phyloP scores from a whole-genome alignment of 495 filamentous ascomycete species.

The Lasiosphaeria miniovina region DNA sequence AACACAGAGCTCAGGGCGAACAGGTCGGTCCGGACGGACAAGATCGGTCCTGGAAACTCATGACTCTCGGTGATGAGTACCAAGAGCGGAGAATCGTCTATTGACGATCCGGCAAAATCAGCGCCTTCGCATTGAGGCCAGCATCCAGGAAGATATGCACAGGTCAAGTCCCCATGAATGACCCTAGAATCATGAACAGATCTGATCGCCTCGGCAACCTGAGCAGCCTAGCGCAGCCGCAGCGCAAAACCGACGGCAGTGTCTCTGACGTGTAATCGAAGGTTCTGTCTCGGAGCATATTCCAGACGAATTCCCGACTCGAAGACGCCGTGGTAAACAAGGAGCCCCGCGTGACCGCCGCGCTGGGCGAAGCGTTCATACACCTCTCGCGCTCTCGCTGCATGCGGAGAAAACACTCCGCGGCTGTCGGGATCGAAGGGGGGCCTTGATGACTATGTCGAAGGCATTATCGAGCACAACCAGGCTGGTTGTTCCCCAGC shows the following conservation, averaged over 20 bases:
- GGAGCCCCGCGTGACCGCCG: neutral
- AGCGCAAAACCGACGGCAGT: neutral
- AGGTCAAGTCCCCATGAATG: neutral
- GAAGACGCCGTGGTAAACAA: constrained; percentile 2
- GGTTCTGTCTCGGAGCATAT: constrained; percentile 6
- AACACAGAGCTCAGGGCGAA: neutral
- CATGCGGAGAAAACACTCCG: neutral
- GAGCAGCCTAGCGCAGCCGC: neutral
- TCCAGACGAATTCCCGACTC: constrained; percentile 5
- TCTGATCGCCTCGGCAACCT: neutral
- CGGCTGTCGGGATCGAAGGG: no score
- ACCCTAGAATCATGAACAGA: neutral
- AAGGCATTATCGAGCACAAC: neutral
- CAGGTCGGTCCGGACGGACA: neutral
- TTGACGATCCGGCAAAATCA: constrained; percentile 8
- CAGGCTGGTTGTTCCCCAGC: neutral
- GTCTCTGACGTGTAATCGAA: neutral
- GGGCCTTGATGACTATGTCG: neutral
- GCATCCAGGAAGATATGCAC: constrained; percentile 1
- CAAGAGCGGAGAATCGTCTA: constrained; percentile 6
- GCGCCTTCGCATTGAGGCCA: constrained; percentile 4
- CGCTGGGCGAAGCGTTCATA: constrained; percentile 1
- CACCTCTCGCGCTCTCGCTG: neutral
- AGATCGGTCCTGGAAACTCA: neutral
- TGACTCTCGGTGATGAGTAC: constrained; percentile 5